Evolutionary conservation across 331 rosid genomes (phyloP).

Genomic region (Malus hybrid): DNA sequence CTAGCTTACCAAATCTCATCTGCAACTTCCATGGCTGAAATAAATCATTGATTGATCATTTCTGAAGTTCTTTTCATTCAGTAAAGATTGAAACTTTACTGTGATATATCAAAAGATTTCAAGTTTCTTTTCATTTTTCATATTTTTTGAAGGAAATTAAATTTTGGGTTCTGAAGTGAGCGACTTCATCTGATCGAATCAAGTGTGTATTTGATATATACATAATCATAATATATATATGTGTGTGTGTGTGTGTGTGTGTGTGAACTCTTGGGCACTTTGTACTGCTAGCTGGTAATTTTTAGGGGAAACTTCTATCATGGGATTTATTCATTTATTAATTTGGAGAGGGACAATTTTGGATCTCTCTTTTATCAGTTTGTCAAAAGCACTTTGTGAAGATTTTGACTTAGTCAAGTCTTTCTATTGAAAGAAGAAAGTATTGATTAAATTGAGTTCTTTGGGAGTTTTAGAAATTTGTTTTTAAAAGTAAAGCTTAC

Average conservation of each 20-base stretch:
- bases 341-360: not conserved
- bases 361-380: not conserved
- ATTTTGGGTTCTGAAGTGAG: not conserved
- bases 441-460: not conserved
- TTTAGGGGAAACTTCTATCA: not conserved
- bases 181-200: not conserved
- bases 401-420: not conserved
- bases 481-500: not conserved
- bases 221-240: no score
- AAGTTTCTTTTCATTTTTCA: not conserved
- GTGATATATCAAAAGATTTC: not conserved
- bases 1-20: not conserved
- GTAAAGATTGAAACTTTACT: not conserved
- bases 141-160: not conserved
- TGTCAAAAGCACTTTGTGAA: not conserved
- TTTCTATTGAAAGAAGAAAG: not conserved
- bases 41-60: not conserved
- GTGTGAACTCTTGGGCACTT: not conserved
- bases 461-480: not conserved
- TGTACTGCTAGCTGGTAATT: not conserved
- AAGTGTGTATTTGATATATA: not conserved
- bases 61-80: not conserved
- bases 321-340: not conserved
- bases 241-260: not conserved
- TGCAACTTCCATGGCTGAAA: not conserved